Percentiles rank a stretch among this genome's conserved stretches.
Evolutionary conservation across 2,329 filamentous ascomycete genomes (phyloP).

Genomic region (Botrytis porri): DNA sequence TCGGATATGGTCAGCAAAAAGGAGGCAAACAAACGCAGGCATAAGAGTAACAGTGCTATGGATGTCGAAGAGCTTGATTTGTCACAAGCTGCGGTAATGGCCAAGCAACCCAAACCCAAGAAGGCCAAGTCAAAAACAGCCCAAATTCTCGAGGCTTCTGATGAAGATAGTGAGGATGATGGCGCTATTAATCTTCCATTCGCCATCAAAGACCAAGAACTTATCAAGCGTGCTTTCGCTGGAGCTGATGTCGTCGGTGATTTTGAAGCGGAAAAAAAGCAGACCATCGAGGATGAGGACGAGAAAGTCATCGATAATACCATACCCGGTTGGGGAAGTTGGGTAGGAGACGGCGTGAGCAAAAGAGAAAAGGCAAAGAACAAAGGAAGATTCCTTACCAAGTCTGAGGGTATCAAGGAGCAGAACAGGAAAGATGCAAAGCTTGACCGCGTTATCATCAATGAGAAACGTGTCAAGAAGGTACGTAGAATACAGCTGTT

Average conservation of each 20-base stretch:
- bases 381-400: constrained; percentile 59
- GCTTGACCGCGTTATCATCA: constrained; percentile 83
- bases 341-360: constrained; percentile 81
- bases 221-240: constrained; percentile 82
- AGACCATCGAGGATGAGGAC: constrained; percentile 69
- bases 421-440: constrained; percentile 78
- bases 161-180: constrained; percentile 44
- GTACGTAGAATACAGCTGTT: constrained; percentile 44
- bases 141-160: constrained; percentile 30
- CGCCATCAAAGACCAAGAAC: constrained; percentile 58
- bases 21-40: constrained; percentile 35
- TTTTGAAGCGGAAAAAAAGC: constrained; percentile 77
- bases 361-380: constrained; percentile 65
- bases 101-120: constrained; percentile 33
- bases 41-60: constrained; percentile 36
- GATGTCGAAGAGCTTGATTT: constrained; percentile 38
- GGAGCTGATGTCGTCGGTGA: constrained; percentile 79
- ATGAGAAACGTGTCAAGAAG: constrained; percentile 87
- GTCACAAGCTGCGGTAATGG: constrained; percentile 35
- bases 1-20: constrained; percentile 29
- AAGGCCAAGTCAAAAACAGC: constrained; percentile 31
- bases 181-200: constrained; percentile 53
- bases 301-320: constrained; percentile 79
- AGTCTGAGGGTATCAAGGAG: constrained; percentile 70
- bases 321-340: constrained; percentile 92